Percentiles rank a stretch among this genome's conserved stretches.
phyloP scores from a whole-genome alignment of 2,329 filamentous ascomycete species.

The Fusarium floridanum region DNA sequence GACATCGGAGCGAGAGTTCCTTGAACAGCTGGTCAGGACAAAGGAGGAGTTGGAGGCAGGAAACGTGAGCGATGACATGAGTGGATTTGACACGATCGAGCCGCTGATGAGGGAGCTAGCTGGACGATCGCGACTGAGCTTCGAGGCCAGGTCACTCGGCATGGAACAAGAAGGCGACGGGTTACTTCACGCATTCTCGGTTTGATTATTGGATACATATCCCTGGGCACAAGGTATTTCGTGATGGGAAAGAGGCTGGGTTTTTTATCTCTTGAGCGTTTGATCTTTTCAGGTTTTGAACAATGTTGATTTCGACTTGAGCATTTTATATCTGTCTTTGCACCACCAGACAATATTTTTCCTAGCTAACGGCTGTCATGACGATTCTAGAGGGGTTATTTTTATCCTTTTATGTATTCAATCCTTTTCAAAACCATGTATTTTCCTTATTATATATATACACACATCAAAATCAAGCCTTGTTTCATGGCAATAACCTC shows the following conservation, averaged over 20 bases:
- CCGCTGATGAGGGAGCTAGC: conserved; percentile 61
- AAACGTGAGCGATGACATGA: conserved; percentile 48
- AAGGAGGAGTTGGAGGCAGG: conserved; percentile 42
- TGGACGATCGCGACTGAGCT: conserved; percentile 46
- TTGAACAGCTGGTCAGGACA: conserved; percentile 47
- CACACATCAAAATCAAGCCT: not conserved
- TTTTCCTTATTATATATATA: not conserved
- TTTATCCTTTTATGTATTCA: not conserved
- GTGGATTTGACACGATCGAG: conserved; percentile 57
- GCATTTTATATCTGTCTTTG: conserved; percentile 31
- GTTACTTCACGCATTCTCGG: conserved; percentile 33
- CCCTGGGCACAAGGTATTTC: not conserved
- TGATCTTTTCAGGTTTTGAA: conserved; percentile 11
- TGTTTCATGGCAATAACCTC: not conserved
- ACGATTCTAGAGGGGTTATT: conserved; percentile 25
- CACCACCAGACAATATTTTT: conserved; percentile 39
- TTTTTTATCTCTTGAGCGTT: conserved; percentile 21
- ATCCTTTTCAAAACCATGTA: not conserved
- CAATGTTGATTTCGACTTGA: conserved; percentile 9
- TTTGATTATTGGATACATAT: not conserved
- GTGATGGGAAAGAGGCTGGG: not conserved
- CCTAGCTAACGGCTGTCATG: conserved; percentile 38
- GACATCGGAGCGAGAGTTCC: conserved; percentile 47
- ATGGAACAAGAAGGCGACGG: conserved; percentile 37
- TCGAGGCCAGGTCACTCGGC: conserved; percentile 45